Evolutionary conservation across 2,329 filamentous ascomycete genomes (phyloP).

Genomic region (Tolypocladium inflatum): DNA sequence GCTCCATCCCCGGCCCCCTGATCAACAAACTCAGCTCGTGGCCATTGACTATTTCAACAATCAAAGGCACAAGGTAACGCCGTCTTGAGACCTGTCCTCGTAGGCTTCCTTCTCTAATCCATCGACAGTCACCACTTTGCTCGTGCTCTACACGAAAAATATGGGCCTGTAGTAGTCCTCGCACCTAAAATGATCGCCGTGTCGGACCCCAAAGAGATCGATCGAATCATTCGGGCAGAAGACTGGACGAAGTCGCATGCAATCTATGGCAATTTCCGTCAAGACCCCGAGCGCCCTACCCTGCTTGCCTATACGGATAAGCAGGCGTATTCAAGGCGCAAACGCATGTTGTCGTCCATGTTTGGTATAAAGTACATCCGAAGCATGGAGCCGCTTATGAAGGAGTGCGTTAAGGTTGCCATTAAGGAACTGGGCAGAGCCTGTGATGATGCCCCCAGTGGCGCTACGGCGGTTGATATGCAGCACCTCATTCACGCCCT

Average conservation of each 20-base stretch:
- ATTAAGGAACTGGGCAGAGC: neutral
- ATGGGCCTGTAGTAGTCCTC: neutral
- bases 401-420: neutral
- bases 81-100: neutral
- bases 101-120: neutral
- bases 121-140: neutral
- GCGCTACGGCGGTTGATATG: neutral
- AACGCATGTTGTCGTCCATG: neutral
- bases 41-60: neutral
- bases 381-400: neutral
- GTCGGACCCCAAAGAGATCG: neutral
- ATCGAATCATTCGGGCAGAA: neutral
- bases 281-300: neutral
- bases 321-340: neutral
- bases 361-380: neutral
- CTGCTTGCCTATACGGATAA: slow-evolving; percentile 1
- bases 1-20: neutral
- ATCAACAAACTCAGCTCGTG: slow-evolving; percentile 1
- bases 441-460: neutral
- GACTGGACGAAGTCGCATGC: slow-evolving; percentile 1
- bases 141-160: neutral
- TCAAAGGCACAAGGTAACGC: neutral
- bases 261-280: slow-evolving; percentile 1
- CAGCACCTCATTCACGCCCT: neutral
- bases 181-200: neutral